These are phyloP conservation scores for Lachnellula occidentalis DNA, from an alignment of 2,329 filamentous ascomycete species.

Conservation along the genomic window DNA sequence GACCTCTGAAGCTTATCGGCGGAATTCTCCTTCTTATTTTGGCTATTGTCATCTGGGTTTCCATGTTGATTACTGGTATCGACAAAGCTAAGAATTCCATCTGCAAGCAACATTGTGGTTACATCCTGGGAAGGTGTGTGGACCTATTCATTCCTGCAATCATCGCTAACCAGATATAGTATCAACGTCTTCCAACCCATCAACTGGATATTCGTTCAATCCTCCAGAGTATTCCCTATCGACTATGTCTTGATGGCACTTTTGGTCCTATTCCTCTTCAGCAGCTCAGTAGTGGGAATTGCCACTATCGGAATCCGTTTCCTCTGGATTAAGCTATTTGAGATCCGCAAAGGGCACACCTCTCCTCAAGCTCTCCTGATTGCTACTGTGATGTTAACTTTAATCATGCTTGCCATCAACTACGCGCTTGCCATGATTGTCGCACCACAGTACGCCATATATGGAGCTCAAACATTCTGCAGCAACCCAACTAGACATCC, in stretches of 20 bases:
- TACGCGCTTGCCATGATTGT: conserved; percentile 89
- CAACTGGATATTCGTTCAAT: conserved; percentile 81
- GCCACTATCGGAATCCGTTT: conserved; percentile 88
- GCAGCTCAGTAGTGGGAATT: conserved; percentile 79
- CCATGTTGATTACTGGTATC: conserved; percentile 91
- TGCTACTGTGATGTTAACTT: conserved; percentile 82
- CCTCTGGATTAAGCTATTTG: conserved; percentile 90
- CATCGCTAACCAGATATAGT: conserved; percentile 34
- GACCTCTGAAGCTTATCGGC: conserved; percentile 82
- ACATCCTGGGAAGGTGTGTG: conserved; percentile 63
- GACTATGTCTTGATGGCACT: conserved; percentile 89
- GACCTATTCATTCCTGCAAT: neutral
- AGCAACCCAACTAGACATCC: conserved; percentile 59
- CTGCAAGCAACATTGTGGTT: conserved; percentile 86
- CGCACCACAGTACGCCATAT: conserved; percentile 93
- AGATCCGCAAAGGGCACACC: conserved; percentile 82
- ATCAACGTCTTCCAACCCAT: conserved; percentile 93
- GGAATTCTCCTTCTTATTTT: conserved; percentile 73
- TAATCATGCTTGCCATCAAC: conserved; percentile 87
- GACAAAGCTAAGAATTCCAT: conserved; percentile 96
- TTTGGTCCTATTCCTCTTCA: conserved; percentile 81
- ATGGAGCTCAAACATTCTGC: conserved; percentile 92
- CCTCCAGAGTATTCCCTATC: conserved; percentile 78
- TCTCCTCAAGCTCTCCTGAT: conserved; percentile 88
- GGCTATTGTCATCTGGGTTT: conserved; percentile 72